These are phyloP conservation scores for Populus tomentosa DNA, from an alignment of 441 rosid species.

Conservation along the genomic window DNA sequence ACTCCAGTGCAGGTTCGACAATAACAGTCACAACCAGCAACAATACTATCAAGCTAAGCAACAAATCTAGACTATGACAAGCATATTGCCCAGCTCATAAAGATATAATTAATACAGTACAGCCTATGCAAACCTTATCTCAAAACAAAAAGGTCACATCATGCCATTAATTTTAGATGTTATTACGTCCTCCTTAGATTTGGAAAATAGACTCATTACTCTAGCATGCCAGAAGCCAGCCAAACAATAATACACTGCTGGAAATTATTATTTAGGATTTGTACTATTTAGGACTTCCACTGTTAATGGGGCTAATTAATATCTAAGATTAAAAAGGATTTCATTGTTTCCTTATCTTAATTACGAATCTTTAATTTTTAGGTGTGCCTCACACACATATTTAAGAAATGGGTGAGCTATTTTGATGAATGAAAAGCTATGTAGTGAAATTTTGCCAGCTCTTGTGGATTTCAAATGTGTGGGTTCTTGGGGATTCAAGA, in stretches of 20 bases:
- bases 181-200: not conserved
- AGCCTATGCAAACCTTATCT: not conserved
- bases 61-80: not conserved
- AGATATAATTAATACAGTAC: not conserved
- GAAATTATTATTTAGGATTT: not conserved
- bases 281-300: not conserved
- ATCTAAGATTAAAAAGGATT: not conserved
- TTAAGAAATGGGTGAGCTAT: not conserved
- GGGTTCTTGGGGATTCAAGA: not conserved
- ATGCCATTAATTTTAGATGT: not conserved
- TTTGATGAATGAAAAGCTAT: not conserved
- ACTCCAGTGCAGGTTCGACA: not conserved
- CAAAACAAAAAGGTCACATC: not conserved
- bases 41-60: not conserved
- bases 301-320: not conserved
- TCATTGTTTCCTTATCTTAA: not conserved
- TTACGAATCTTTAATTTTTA: not conserved
- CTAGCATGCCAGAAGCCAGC: not conserved
- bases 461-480: not conserved
- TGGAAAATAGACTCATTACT: not conserved
- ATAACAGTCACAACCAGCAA: not conserved
- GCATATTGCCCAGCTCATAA: not conserved
- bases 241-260: not conserved
- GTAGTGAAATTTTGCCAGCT: not conserved
- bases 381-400: not conserved